A percentile compares a stretch with the other conserved stretches of the same genome.
Conservation (phyloP, 2,329 filamentous ascomycete genomes). For the Ceratocystis colombiana region DNA sequence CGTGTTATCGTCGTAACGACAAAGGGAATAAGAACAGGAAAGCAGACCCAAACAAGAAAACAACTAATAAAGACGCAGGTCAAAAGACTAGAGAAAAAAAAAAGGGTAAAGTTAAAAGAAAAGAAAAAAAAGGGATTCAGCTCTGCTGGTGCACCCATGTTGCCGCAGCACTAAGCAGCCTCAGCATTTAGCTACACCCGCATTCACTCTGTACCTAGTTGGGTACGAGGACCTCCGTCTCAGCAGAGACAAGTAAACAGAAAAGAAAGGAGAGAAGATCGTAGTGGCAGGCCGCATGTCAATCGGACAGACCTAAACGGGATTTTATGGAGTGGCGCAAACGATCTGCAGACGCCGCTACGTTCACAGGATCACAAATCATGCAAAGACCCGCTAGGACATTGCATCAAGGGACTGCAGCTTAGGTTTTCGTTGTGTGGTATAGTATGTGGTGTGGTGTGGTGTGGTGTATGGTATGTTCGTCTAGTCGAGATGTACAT, state of each 20-base stretch:
- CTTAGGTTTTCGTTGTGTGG: not conserved
- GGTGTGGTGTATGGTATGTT: not conserved
- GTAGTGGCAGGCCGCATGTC: not conserved
- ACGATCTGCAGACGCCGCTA: not conserved
- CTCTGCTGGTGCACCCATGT: not conserved
- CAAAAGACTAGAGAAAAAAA: not conserved
- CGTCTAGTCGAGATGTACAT: not conserved
- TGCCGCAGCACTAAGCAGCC: slow-evolving; percentile 1
- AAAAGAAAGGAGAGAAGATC: not conserved
- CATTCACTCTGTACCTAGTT: too few relatives aligned
- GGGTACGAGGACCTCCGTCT: not conserved
- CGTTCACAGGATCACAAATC: not conserved
- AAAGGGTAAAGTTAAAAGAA: not conserved
- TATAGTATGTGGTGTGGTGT: not conserved
- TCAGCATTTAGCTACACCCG: too few relatives aligned
- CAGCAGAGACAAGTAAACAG: not conserved
- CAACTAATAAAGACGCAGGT: slow-evolving; percentile 9
- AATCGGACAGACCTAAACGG: not conserved
- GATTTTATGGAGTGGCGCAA: not conserved
- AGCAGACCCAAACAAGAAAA: slow-evolving; percentile 8
- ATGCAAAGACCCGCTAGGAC: not conserved
- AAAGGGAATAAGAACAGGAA: slow-evolving; percentile 23
- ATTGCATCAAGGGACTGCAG: not conserved
- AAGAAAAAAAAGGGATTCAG: not conserved
- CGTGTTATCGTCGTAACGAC: slow-evolving; percentile 24